Base-by-base conservation (phyloP, 345 rosid genomes). In the Rhizophora mangle region DNA sequence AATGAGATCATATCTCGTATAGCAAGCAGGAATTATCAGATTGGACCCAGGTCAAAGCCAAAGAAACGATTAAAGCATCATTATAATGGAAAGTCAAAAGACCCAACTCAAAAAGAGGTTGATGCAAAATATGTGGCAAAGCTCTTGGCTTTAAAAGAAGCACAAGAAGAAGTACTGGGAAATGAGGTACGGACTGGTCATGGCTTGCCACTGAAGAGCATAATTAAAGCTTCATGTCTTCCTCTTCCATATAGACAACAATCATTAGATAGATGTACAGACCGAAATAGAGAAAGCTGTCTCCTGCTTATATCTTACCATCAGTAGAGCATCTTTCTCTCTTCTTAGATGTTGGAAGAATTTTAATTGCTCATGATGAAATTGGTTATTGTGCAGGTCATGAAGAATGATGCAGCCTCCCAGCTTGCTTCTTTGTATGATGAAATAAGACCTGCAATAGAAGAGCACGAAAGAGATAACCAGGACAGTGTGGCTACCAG, bases 391-490 rank as follows among this genome's bases (percentile, higher is more conserved):
- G 13, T 77, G 82, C 83, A 95, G 98, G 94, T 86, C 58, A 69
- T 79, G 79, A 92, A 82, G 83, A 90, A 88, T 4, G 92, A 83
- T 49, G 98, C 97, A 36, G 56, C 79, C 47, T 61, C 76, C 39
- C 76, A 82, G 66, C 96, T 92, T 8, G 74, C 87, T 24, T 74
- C 81, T 46, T 72, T 95, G 71, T 92, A 87, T 46, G 74, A 86
- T 73, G 96, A 92, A 75, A 95, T 95, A 63, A 78, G 98, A 13
- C 98, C 97, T 1, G 94, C 92, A 9, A 90, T 95, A 46, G 98
- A 95, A 78, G 96, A 95, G 77, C 94, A 92, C 47, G 99, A 90
- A 72, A 88, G 96, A 84, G 99, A 95, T 72, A 95, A 75, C 82
- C 97, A 95, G 77, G 99, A 92, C 70, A 84, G 85, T 70, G 92